phyloP scores from a whole-genome alignment of 1,284 basidiomycete species.

The Inonotus hispidus region DNA sequence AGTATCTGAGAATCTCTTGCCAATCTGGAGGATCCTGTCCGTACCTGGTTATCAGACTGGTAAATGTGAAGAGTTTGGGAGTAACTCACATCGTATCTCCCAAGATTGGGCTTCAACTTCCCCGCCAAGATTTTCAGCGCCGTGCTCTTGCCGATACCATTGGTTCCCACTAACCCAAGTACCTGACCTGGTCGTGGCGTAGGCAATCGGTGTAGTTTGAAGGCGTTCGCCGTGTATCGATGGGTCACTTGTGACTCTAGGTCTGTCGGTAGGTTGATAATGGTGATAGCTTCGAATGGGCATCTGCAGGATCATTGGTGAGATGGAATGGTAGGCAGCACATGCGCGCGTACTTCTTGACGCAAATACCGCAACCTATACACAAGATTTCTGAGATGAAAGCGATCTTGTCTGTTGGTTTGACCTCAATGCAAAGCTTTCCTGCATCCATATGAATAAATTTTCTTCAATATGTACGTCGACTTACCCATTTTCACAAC shows the following conservation, averaged over 20 bases:
- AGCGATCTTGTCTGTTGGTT: slow-evolving; percentile 88
- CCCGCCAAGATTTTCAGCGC: slow-evolving; percentile 94
- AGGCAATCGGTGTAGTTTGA: slow-evolving; percentile 95
- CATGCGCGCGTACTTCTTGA: slow-evolving; percentile 76
- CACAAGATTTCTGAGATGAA: slow-evolving; percentile 97
- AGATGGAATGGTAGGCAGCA: neutral
- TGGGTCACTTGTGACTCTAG: slow-evolving; percentile 92
- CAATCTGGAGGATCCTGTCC: slow-evolving; percentile 89
- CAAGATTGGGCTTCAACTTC: slow-evolving; percentile 91
- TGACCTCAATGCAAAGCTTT: slow-evolving; percentile 97
- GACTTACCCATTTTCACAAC: slow-evolving; percentile 93
- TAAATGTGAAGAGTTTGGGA: neutral
- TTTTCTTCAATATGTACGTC: neutral
- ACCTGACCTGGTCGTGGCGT: slow-evolving; percentile 95
- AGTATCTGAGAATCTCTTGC: slow-evolving; percentile 96
- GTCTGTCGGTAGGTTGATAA: slow-evolving; percentile 97
- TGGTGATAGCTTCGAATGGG: slow-evolving; percentile 95
- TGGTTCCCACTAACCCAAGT: slow-evolving; percentile 92
- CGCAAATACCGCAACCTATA: slow-evolving; percentile 97
- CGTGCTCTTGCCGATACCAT: slow-evolving; percentile 98
- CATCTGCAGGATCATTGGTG: slow-evolving; percentile 50
- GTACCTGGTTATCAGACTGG: slow-evolving; percentile 6
- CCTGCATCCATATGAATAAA: slow-evolving; percentile 40
- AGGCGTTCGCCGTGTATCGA: slow-evolving; percentile 94
- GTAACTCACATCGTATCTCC: slow-evolving; percentile 75